Evolutionary conservation across 2,329 filamentous ascomycete genomes (phyloP), one percentile per base, ranked within the genome.

Genomic region (Ceratocystis huliohia): DNA sequence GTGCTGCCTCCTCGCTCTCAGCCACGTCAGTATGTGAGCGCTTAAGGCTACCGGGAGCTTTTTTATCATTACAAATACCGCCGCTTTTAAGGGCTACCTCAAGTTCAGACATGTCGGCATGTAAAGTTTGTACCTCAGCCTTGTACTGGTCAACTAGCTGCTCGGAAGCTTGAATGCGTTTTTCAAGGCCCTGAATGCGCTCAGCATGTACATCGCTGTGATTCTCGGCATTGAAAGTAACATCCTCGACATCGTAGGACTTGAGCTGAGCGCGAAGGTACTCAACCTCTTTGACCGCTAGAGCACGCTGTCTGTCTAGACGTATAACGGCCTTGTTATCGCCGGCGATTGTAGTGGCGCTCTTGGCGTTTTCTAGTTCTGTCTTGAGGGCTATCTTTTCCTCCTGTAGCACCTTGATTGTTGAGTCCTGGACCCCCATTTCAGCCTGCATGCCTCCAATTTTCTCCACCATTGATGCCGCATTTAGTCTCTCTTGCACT

Each of bases 201-300:
- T 66, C 64, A n/a, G 64, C 45, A 25, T 68, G 48, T 3, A 45
- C n/a, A n/a, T 63, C 48, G 20, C 28, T 48, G 10, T 25, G 33
- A 6, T 28, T 46, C 72, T 99, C 90, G 65, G 88, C 87, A 56
- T 84, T 85, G 44, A 96, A 88, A 0, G 92, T 92, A 65, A 85
- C 84, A 72, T 97, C 92, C 75, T 99, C 94, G 0, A 85, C 83
- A 72, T 97, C 90, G 68, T 95, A 88, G 0, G 89, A 88, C 76
- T 92, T 92, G 65, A 97, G 81, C 75, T 99, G 94, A 0, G 91
- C 93, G 25, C 94, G 88, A 5, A 99, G 82, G 73, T 96, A 96
- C 70, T 96, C 92, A 0, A 94, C 90, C 74, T 99, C 95, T 73
- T 96, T 96, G 28, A 91, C 81, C 0, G 92, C 91, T 6, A 99